These are phyloP conservation scores for Botrytis fragariae DNA, from an alignment of 2,329 filamentous ascomycete genomes.

Conservation along the genomic window DNA sequence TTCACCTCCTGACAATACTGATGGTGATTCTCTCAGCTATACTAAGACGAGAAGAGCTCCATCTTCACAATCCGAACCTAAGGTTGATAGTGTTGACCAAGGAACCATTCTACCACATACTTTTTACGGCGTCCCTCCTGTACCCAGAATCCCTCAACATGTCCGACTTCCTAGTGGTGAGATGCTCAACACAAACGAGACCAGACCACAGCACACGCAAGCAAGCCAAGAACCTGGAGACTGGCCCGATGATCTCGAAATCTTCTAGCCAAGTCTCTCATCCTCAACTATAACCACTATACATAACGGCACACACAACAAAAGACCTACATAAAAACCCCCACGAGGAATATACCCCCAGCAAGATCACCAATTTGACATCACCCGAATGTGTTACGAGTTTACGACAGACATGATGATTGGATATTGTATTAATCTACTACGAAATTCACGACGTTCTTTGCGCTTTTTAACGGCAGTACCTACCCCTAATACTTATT, in stretches of 20 bases:
- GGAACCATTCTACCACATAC: not conserved
- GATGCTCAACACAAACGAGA: not conserved
- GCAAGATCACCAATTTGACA: constrained; percentile 6
- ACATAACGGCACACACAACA: not conserved
- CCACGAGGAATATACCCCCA: not conserved
- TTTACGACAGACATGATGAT: constrained; percentile 21
- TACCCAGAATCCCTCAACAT: constrained; percentile 32
- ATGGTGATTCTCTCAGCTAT: constrained; percentile 24
- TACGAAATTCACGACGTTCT: constrained; percentile 12
- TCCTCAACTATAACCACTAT: not conserved
- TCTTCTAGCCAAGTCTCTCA: constrained; percentile 4
- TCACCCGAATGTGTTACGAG: constrained; percentile 20
- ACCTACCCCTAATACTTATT: constrained; percentile 3
- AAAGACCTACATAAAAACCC: not conserved
- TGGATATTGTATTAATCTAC: constrained; percentile 21
- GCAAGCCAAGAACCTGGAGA: constrained; percentile 7
- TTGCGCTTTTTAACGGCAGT: constrained; percentile 14
- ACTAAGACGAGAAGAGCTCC: constrained; percentile 20
- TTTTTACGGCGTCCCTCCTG: constrained; percentile 27
- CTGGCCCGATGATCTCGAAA: constrained; percentile 21
- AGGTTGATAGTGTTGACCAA: not conserved
- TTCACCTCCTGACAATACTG: constrained; percentile 27
- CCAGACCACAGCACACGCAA: not conserved
- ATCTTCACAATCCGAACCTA: constrained; percentile 24
- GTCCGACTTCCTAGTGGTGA: constrained; percentile 26